A percentile compares a stretch with the other conserved stretches of the same genome.
phyloP scores from a whole-genome alignment of 140 eudicot genomes.

The Ambrosia hybrid region DNA sequence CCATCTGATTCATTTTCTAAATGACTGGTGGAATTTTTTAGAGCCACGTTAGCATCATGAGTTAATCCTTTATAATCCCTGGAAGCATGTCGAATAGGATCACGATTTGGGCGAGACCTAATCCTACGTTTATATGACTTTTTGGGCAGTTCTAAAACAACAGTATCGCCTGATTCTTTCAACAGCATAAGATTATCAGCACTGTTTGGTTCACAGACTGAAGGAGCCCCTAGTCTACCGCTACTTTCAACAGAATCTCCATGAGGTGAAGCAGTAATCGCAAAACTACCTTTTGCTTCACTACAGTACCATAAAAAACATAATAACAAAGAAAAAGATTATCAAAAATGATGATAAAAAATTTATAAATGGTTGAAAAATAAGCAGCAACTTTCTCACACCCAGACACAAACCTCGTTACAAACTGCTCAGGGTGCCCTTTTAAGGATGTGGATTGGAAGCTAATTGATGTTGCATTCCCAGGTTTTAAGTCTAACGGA shows the following conservation, averaged over 20 bases:
- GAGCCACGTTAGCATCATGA: slow-evolving; percentile 28
- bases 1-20: slow-evolving; percentile 47
- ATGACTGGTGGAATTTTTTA: slow-evolving; percentile 37
- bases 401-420: slow-evolving; percentile 55
- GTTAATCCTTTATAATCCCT: slow-evolving; percentile 47
- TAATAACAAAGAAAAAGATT: slow-evolving; percentile 3
- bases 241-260: slow-evolving; percentile 97
- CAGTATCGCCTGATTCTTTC: slow-evolving; percentile 62
- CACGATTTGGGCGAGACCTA: slow-evolving; percentile 77
- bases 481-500: slow-evolving; percentile 71
- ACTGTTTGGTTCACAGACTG: slow-evolving; percentile 69
- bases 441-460: slow-evolving; percentile 77
- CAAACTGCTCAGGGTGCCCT: slow-evolving; percentile 60
- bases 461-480: slow-evolving; percentile 64
- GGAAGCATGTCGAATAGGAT: slow-evolving; percentile 52
- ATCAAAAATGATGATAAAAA: slow-evolving; percentile 1
- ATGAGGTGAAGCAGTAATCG: slow-evolving; percentile 70
- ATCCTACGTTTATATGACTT: slow-evolving; percentile 80
- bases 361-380: neutral
- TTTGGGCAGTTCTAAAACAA: slow-evolving; percentile 64
- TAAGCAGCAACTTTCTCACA: neutral
- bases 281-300: slow-evolving; percentile 93
- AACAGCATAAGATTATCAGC: slow-evolving; percentile 91
- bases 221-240: slow-evolving; percentile 65
- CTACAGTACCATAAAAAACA: slow-evolving; percentile 41